Evolutionary conservation across 1,284 basidiomycete species (phyloP).

Genomic region (Hemileia vastatrix): DNA sequence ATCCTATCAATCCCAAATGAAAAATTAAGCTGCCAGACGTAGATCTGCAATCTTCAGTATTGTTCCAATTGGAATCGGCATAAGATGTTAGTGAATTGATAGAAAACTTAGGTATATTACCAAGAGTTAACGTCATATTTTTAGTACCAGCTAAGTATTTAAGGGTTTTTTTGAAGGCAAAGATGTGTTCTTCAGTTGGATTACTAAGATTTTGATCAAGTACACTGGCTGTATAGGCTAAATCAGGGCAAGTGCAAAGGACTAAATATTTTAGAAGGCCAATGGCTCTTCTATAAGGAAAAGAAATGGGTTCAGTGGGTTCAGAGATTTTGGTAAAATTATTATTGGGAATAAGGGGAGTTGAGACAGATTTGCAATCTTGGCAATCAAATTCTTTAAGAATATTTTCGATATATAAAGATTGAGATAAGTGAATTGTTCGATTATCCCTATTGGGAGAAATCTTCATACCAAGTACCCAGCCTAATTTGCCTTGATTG

Average conservation of each 20-base stretch:
- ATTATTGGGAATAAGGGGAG: background rate
- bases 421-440: background rate
- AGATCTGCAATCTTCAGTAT: too few relatives aligned
- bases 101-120: too few relatives aligned
- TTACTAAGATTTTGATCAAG: background rate
- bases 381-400: background rate
- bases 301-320: background rate
- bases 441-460: too few relatives aligned
- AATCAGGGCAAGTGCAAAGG: slow-evolving; percentile 9
- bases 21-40: too few relatives aligned
- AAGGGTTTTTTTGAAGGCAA: background rate
- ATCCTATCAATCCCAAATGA: too few relatives aligned
- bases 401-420: background rate
- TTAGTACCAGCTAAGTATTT: background rate
- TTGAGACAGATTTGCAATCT: background rate
- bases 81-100: background rate
- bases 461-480: slow-evolving; percentile 6
- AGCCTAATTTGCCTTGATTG: background rate
- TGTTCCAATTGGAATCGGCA: too few relatives aligned
- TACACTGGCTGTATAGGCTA: background rate
- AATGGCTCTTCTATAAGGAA: background rate
- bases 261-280: slow-evolving; percentile 5
- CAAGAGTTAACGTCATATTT: background rate
- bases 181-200: background rate
- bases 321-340: background rate